phyloP scores from a whole-genome alignment of 2,329 filamentous ascomycete genomes.

The Exophiala lecanii-corni region DNA sequence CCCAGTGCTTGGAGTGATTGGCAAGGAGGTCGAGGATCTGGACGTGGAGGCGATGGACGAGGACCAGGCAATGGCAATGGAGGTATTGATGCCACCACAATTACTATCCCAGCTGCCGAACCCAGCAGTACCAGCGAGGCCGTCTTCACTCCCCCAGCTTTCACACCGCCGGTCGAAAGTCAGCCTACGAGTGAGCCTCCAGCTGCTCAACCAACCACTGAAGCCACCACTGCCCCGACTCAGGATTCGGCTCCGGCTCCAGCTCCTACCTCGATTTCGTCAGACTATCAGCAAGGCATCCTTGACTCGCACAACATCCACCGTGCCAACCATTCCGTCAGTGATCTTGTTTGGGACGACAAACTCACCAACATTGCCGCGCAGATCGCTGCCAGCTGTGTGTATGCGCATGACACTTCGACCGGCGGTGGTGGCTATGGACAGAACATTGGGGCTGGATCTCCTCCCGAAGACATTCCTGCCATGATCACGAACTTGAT shows the following conservation, averaged over 20 bases:
- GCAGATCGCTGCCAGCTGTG: slow-evolving; percentile 61
- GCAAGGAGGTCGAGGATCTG: slow-evolving; percentile 3
- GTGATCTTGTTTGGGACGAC: slow-evolving; percentile 60
- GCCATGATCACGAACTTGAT: slow-evolving; percentile 73
- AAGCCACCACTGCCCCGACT: slow-evolving; percentile 6
- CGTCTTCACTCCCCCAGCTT: neutral
- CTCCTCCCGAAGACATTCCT: slow-evolving; percentile 54
- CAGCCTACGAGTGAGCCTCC: neutral
- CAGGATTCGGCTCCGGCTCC: slow-evolving; percentile 5
- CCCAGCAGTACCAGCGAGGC: slow-evolving; percentile 1
- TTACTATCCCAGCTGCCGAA: slow-evolving; percentile 8
- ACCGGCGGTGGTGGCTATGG: slow-evolving; percentile 67
- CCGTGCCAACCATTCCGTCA: slow-evolving; percentile 73
- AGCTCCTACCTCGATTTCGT: slow-evolving; percentile 14
- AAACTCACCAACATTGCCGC: slow-evolving; percentile 61
- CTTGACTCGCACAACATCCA: slow-evolving; percentile 80
- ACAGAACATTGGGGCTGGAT: slow-evolving; percentile 82
- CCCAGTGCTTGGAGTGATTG: slow-evolving; percentile 7
- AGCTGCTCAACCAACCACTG: slow-evolving; percentile 5
- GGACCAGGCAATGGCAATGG: slow-evolving; percentile 3
- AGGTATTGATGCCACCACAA: slow-evolving; percentile 2
- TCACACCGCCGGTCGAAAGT: neutral
- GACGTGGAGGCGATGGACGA: slow-evolving; percentile 5
- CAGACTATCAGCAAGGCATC: slow-evolving; percentile 33
- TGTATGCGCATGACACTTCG: slow-evolving; percentile 73